Percentiles rank a stretch among this genome's conserved stretches.
Conservation (phyloP, 78 protist genomes). For the Goniomonas avonlea region DNA sequence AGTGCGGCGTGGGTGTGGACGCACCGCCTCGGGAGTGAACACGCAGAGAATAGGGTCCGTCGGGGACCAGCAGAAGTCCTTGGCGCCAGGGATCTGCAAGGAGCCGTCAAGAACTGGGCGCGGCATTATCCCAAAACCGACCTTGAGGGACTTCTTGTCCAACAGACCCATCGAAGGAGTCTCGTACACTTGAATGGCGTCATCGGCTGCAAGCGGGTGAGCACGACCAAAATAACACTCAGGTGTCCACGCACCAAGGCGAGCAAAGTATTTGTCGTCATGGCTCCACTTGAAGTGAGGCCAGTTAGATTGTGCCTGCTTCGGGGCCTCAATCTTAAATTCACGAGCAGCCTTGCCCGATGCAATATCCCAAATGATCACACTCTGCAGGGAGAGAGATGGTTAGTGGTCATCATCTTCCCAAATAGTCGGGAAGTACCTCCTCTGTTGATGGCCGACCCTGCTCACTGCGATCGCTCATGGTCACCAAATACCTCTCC, state of each 20-base stretch:
- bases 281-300: constrained; percentile 58
- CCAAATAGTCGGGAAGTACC: no score
- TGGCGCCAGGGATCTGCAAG: not conserved
- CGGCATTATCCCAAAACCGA: not conserved
- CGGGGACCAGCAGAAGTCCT: constrained; percentile 3
- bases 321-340: not conserved
- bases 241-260: no score
- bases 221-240: no score
- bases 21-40: constrained; percentile 70
- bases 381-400: no score
- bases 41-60: constrained; percentile 48
- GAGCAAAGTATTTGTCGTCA: constrained; percentile 66
- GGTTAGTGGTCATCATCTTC: no score
- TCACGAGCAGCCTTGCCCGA: constrained; percentile 29
- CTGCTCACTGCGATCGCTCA: no score
- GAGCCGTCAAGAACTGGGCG: not conserved
- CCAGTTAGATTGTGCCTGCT: constrained; percentile 33
- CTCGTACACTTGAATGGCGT: constrained; percentile 51
- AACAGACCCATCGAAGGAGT: constrained; percentile 38
- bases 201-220: no score
- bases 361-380: constrained; percentile 68
- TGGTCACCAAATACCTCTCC: not conserved
- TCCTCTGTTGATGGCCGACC: no score
- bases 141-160: constrained; percentile 11
- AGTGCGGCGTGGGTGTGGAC: no score